Conservation (phyloP, 2,329 filamentous ascomycete species). For the Endothia cerciana region DNA sequence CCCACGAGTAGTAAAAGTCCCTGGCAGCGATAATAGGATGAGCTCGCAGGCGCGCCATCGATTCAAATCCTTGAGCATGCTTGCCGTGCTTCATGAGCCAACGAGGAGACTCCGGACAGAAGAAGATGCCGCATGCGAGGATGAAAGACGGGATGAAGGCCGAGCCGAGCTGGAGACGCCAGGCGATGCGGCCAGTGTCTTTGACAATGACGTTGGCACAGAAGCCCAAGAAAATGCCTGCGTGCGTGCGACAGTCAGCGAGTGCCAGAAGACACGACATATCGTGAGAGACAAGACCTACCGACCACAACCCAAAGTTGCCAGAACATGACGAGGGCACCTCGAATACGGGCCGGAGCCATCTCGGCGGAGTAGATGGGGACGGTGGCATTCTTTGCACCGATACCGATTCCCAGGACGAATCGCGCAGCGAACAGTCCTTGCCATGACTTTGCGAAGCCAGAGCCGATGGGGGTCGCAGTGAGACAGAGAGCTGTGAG, state of each 20-base stretch:
- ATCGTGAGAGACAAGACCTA: neutral
- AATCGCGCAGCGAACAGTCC: conserved; percentile 73
- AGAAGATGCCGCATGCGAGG: conserved; percentile 62
- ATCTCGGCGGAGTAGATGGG: conserved; percentile 29
- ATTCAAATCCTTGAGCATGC: conserved; percentile 62
- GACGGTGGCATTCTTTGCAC: conserved; percentile 28
- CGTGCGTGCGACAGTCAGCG: neutral
- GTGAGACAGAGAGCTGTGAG: conserved; percentile 74
- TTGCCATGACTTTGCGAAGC: conserved; percentile 72
- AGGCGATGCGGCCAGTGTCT: conserved; percentile 55
- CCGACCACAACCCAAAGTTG: conserved; percentile 27
- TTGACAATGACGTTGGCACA: conserved; percentile 62
- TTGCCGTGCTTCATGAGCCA: conserved; percentile 70
- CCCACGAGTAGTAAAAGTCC: conserved; percentile 66
- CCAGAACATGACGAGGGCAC: conserved; percentile 30
- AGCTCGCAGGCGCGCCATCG: conserved; percentile 56
- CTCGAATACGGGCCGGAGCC: conserved; percentile 25
- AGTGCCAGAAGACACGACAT: no score
- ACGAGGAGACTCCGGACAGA: conserved; percentile 68
- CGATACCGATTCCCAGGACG: conserved; percentile 28
- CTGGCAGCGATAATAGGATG: conserved; percentile 61
- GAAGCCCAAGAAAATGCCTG: conserved; percentile 62
- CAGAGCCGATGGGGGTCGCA: conserved; percentile 70
- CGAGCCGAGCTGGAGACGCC: conserved; percentile 66
- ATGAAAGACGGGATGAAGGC: conserved; percentile 65